A percentile compares a stretch with the other conserved stretches of the same genome.
Evolutionary conservation across 2,329 filamentous ascomycete genomes (phyloP).

Genomic region (Diaporthe capsici): DNA sequence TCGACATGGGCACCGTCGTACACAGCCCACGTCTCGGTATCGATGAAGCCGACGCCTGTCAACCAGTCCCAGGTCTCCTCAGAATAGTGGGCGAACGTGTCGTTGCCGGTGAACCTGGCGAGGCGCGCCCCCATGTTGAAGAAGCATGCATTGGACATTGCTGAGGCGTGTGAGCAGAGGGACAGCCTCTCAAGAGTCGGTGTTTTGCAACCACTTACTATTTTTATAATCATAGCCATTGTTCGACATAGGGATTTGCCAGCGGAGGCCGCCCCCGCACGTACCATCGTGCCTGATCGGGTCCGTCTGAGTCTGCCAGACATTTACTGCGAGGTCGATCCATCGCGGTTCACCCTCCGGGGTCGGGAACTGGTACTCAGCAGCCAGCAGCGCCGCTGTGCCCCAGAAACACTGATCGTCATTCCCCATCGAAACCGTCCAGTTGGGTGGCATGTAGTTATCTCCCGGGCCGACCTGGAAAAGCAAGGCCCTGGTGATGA

Average conservation of each 20-base stretch:
- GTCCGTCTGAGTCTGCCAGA: constrained; percentile 35
- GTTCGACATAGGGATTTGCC: constrained; percentile 36
- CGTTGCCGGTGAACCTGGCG: constrained; percentile 72
- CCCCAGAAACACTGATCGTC: constrained; percentile 41
- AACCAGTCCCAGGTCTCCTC: constrained; percentile 72
- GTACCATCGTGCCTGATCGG: constrained; percentile 36
- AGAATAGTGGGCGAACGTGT: constrained; percentile 63
- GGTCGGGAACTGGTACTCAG: constrained; percentile 35
- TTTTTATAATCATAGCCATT: constrained; percentile 37
- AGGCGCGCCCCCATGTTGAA: constrained; percentile 70
- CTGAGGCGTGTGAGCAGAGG: constrained; percentile 2
- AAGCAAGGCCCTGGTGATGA: constrained; percentile 57
- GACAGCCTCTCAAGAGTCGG: too few species aligned
- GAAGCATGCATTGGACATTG: constrained; percentile 62
- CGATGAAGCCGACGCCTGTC: constrained; percentile 63
- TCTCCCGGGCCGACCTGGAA: constrained; percentile 60
- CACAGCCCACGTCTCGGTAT: constrained; percentile 67
- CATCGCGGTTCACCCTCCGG: constrained; percentile 26
- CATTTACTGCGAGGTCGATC: constrained; percentile 38
- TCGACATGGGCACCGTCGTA: constrained; percentile 69
- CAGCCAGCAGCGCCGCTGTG: constrained; percentile 37
- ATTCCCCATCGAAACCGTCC: constrained; percentile 37
- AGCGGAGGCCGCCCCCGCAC: constrained; percentile 36
- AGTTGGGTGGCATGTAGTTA: constrained; percentile 39
- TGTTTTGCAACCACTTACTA: not conserved